These are phyloP conservation scores for Cardiosporidium cionae DNA, from an alignment of 169 alveolate genomes.

Conservation along the genomic window DNA sequence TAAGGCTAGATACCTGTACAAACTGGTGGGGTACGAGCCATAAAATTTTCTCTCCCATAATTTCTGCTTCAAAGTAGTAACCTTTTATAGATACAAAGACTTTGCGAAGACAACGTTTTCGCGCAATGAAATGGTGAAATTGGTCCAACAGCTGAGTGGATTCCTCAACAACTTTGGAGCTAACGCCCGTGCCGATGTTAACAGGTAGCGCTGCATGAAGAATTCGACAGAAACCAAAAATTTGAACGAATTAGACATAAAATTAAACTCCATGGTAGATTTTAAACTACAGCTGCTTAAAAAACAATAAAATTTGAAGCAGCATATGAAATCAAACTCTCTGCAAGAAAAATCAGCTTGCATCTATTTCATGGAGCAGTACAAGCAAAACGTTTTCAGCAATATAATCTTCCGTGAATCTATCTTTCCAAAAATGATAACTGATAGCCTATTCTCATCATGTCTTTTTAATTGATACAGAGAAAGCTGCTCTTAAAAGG, in stretches of 20 bases:
- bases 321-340: too few species aligned
- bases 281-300: too few species aligned
- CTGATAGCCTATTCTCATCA: not conserved
- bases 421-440: not conserved
- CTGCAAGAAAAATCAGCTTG: too few species aligned
- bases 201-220: conserved; percentile 31
- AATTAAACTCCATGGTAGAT: too few species aligned
- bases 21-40: conserved; percentile 96
- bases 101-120: conserved; percentile 40
- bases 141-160: conserved; percentile 67
- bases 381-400: not conserved
- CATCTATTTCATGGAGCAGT: too few species aligned
- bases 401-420: not conserved
- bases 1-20: conserved; percentile 64
- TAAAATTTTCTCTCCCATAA: conserved; percentile 84
- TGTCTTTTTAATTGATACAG: not conserved
- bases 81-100: conserved; percentile 93
- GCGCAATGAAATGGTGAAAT: conserved; percentile 65
- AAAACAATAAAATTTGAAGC: too few species aligned
- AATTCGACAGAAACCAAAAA: not conserved
- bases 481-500: not conserved
- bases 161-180: conserved; percentile 49
- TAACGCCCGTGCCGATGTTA: conserved; percentile 9
- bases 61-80: conserved; percentile 92
- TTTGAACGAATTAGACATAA: too few species aligned